Evolutionary conservation across 345 rosid genomes (phyloP).

Genomic region (Gossypium sturtianum): DNA sequence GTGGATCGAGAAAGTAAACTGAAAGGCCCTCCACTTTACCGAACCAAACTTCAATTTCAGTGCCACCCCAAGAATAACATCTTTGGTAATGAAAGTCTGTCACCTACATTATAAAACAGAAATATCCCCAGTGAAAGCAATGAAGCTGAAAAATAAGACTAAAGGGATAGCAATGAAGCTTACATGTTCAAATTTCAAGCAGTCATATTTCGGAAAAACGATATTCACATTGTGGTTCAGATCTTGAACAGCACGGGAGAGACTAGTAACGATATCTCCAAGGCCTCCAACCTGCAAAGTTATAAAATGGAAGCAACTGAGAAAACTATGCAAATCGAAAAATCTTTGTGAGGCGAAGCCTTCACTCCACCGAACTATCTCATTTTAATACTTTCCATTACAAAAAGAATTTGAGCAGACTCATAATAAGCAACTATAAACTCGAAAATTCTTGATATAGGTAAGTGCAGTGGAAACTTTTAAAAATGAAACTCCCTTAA

Average conservation of each 20-base stretch:
- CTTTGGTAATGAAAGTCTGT: constrained; percentile 54
- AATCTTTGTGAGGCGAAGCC: background rate
- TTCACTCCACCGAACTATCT: background rate
- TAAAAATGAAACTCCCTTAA: background rate
- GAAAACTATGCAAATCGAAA: background rate
- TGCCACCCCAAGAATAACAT: constrained; percentile 78
- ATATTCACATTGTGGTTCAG: constrained; percentile 80
- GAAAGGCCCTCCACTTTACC: constrained; percentile 92
- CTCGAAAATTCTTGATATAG: background rate
- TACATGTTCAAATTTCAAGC: constrained; percentile 68
- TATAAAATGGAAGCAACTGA: background rate
- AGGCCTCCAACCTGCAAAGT: constrained; percentile 87
- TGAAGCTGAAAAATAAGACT: background rate
- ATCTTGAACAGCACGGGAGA: constrained; percentile 96
- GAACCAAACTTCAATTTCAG: constrained; percentile 84
- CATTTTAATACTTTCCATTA: background rate
- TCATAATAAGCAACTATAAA: background rate
- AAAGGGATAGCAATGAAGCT: constrained; percentile 33
- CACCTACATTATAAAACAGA: constrained; percentile 44
- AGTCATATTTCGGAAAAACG: constrained; percentile 85
- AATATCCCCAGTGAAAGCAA: background rate
- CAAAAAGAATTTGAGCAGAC: background rate
- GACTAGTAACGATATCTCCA: constrained; percentile 94
- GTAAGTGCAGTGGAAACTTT: background rate
- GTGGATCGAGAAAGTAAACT: constrained; percentile 88